These are phyloP conservation scores for Bonia amplexicaulis DNA, from an alignment of 176 grass and related monocot species.

Conservation along the genomic window DNA sequence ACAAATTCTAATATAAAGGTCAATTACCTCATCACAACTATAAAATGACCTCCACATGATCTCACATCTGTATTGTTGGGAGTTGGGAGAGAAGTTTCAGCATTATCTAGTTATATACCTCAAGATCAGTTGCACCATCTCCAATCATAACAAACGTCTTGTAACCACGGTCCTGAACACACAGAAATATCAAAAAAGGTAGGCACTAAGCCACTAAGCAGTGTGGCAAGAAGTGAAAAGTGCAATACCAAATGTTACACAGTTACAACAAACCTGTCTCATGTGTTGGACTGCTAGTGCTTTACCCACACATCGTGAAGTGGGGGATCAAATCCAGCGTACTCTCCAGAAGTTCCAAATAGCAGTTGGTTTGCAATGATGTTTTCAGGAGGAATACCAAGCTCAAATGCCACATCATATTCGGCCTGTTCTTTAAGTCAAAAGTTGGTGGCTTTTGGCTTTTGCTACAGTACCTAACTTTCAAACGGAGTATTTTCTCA, in stretches of 20 bases:
- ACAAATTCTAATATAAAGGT: no score
- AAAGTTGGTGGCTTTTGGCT: no score
- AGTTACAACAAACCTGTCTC: slow-evolving; percentile 54
- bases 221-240: background rate
- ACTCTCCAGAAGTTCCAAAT: slow-evolving; percentile 70
- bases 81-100: background rate
- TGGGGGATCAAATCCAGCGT: slow-evolving; percentile 81
- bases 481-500: no score
- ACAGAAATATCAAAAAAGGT: slow-evolving; percentile 8
- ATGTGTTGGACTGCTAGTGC: slow-evolving; percentile 82
- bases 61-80: background rate
- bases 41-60: no score
- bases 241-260: slow-evolving; percentile 3
- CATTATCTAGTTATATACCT: slow-evolving; percentile 34
- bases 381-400: slow-evolving; percentile 82
- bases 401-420: slow-evolving; percentile 51
- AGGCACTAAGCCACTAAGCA: background rate
- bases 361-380: slow-evolving; percentile 86
- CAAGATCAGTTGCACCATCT: slow-evolving; percentile 91
- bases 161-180: slow-evolving; percentile 32
- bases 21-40: no score
- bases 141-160: slow-evolving; percentile 76
- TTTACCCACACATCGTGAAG: slow-evolving; percentile 87
- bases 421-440: no score
- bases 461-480: no score